These are phyloP conservation scores for Avena eriantha DNA, from an alignment of 176 grass and related monocot species.

Conservation along the genomic window DNA sequence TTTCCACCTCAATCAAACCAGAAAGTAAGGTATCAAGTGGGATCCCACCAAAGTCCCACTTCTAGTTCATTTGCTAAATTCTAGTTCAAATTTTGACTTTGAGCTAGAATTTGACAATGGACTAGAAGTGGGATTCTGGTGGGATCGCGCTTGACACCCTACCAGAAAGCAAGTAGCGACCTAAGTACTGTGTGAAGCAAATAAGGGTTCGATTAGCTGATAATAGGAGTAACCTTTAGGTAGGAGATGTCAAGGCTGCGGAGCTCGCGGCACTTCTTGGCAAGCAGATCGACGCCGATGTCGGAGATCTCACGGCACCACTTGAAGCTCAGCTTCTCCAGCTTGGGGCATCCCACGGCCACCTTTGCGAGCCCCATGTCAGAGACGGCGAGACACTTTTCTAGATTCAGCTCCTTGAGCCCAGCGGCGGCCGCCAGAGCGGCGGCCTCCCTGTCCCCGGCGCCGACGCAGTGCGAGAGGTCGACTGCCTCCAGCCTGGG, in stretches of 20 bases:
- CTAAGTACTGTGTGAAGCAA: neutral
- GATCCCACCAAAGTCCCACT: no score
- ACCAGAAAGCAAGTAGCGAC: neutral
- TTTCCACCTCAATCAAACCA: neutral
- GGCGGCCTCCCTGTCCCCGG: constrained; percentile 78
- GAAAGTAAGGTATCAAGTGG: no score
- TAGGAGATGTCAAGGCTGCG: constrained; percentile 83
- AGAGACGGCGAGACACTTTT: constrained; percentile 83
- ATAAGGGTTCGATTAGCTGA: neutral
- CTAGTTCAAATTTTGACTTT: no score
- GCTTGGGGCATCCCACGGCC: constrained; percentile 68
- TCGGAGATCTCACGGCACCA: constrained; percentile 96
- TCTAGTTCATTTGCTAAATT: no score
- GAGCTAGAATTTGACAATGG: no score
- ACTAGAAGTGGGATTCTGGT: no score
- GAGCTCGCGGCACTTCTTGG: constrained; percentile 83
- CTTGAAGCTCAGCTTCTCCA: constrained; percentile 82
- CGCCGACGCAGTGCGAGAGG: constrained; percentile 79
- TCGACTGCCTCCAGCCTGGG: constrained; percentile 79
- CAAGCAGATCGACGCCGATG: constrained; percentile 89
- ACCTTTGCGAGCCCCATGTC: constrained; percentile 95
- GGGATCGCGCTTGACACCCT: no score
- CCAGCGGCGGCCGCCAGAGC: constrained; percentile 52
- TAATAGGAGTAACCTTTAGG: constrained; percentile 58
- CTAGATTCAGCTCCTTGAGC: constrained; percentile 71